These are phyloP conservation scores for Colletotrichum sidae DNA, from an alignment of 2,329 filamentous ascomycete species.

Conservation along the genomic window DNA sequence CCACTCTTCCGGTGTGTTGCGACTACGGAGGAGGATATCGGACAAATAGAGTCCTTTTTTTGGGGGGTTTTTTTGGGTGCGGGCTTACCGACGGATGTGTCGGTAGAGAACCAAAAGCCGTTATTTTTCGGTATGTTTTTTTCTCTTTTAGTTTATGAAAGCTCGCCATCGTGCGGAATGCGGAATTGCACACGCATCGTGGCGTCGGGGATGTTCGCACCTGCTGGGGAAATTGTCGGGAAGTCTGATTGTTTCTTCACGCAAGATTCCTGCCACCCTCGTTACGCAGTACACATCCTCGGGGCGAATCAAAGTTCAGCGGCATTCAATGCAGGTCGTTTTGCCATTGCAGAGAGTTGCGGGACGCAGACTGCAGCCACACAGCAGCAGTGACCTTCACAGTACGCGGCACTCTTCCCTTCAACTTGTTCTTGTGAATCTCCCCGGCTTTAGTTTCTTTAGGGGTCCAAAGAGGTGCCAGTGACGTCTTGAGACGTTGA, in stretches of 20 bases:
- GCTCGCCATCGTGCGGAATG: slow-evolving; percentile 9
- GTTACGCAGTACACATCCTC: neutral
- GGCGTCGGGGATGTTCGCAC: slow-evolving; percentile 1
- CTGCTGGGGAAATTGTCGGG: slow-evolving; percentile 19
- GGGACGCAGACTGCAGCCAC: slow-evolving; percentile 13
- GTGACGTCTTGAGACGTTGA: slow-evolving; percentile 9
- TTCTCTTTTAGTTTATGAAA: neutral
- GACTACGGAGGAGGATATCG: neutral
- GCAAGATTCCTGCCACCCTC: neutral
- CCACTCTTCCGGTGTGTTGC: too few species aligned
- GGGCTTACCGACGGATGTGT: too few species aligned
- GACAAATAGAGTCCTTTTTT: neutral
- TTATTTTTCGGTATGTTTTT: neutral
- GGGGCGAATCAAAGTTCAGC: neutral
- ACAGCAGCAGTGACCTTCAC: too few species aligned
- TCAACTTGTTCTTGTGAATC: neutral
- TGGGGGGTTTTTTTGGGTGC: too few species aligned
- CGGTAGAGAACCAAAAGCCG: too few species aligned
- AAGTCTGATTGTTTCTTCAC: neutral
- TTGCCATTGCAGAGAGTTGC: slow-evolving; percentile 15
- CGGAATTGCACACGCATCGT: neutral
- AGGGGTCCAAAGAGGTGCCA: neutral
- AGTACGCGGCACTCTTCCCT: too few species aligned
- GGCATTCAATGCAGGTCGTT: slow-evolving; percentile 17
- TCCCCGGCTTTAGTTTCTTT: neutral